Percentiles rank a stretch among this genome's conserved stretches.
These are phyloP conservation scores for Xylaria venustula DNA, from an alignment of 495 filamentous ascomycete species.

Conservation along the genomic window DNA sequence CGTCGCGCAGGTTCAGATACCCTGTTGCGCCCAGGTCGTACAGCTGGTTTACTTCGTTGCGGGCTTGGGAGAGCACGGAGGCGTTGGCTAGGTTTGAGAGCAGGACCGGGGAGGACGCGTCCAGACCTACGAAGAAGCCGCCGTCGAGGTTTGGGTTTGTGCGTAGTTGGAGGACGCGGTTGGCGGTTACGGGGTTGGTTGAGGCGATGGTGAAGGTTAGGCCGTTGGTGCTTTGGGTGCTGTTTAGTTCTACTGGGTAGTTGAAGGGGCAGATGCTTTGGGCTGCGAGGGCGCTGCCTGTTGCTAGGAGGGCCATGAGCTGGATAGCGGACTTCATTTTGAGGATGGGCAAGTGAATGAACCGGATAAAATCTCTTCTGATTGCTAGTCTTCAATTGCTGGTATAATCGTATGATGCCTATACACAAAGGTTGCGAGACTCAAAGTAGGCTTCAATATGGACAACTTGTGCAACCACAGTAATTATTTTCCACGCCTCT, in stretches of 20 bases:
- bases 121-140: slow-evolving; percentile 14
- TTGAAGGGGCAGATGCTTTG: slow-evolving; percentile 19
- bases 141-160: slow-evolving; percentile 6
- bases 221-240: slow-evolving; percentile 10
- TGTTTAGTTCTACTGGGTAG: slow-evolving; percentile 10
- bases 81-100: slow-evolving; percentile 3
- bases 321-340: background rate
- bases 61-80: background rate
- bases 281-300: slow-evolving; percentile 4
- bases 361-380: too few species aligned
- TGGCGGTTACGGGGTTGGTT: slow-evolving; percentile 7
- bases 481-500: too few species aligned
- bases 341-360: background rate
- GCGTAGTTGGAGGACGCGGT: slow-evolving; percentile 14
- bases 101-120: slow-evolving; percentile 13
- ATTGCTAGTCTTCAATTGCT: too few species aligned
- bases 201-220: slow-evolving; percentile 7
- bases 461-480: too few species aligned
- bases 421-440: too few species aligned
- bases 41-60: slow-evolving; percentile 12
- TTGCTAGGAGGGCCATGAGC: slow-evolving; percentile 4
- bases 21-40: slow-evolving; percentile 13
- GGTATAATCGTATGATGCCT: too few species aligned
- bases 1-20: slow-evolving; percentile 14
- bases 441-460: too few species aligned